A percentile compares a stretch with the other conserved stretches of the same genome.
Evolutionary conservation across 345 rosid genomes (phyloP).

Genomic region (Sisymbrium irio): DNA sequence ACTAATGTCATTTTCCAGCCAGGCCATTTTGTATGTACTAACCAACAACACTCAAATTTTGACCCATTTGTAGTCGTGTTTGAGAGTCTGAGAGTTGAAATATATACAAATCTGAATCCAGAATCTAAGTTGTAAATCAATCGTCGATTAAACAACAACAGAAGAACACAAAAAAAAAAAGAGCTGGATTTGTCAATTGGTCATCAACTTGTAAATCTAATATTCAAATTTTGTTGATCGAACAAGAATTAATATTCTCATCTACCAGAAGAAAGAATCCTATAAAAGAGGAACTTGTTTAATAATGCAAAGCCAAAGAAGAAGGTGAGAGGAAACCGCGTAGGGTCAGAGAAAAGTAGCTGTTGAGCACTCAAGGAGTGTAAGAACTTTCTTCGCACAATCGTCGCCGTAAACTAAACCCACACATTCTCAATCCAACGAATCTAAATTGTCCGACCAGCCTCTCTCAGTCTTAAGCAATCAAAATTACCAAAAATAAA

Average conservation of each 20-base stretch:
- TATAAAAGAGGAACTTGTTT: neutral
- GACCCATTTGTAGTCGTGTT: no score
- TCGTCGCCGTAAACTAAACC: neutral
- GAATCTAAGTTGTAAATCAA: no score
- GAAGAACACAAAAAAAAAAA: neutral
- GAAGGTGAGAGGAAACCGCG: constrained; percentile 24
- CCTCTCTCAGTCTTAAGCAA: neutral
- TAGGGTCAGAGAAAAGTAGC: constrained; percentile 17
- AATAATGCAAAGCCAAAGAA: constrained; percentile 8
- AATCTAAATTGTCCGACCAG: constrained; percentile 21
- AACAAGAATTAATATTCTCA: neutral
- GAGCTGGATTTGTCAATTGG: neutral
- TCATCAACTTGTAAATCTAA: no score
- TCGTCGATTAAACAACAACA: neutral
- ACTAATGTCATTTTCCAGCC: neutral
- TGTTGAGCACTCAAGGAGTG: constrained; percentile 23
- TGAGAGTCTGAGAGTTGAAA: no score
- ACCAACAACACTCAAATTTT: no score
- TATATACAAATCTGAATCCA: no score
- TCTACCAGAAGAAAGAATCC: neutral
- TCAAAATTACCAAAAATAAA: neutral
- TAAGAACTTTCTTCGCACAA: constrained; percentile 22
- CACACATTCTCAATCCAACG: constrained; percentile 12
- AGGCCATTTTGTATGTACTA: no score
- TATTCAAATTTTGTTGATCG: neutral